Evolutionary conservation across 179 eudicot genomes (phyloP), one percentile per base, ranked within the genome.

Genomic region (Beta corolliflora): DNA sequence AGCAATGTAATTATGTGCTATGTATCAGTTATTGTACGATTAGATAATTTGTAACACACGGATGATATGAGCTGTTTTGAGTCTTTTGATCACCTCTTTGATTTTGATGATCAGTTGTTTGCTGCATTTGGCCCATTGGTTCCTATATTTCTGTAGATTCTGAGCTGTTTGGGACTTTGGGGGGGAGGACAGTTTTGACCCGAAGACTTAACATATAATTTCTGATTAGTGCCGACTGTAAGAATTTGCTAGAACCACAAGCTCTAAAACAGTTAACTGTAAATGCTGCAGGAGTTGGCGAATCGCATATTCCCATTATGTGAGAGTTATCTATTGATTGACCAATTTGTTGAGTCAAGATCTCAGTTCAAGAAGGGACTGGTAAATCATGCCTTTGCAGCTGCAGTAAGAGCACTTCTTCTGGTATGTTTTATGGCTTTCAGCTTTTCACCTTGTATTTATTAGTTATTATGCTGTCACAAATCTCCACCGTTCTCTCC

Each of bases 321-420:
- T 79, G 94, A 94, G 89, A 94, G 97, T 83, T 95, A 88, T 87
- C 68, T 92, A 81, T 85, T 92, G 80, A 90, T 95, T 75, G 89
- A 90, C 71, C 95, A 90, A 75, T 95, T 94, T 85, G 97, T 95
- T 69, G 99, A 95, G 89, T 91, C 97, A 77, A 88, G 94, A 86
- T 94, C 98, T 25, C 95, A 89, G 85, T 92, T 93, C 89, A 95
- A 95, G 90, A 90, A 88, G 82, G 99, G 99, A 72, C 83, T 95
- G 75, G 99, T 95, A 66, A 95, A 95, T 88, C 99, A 95, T 83
- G 98, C 99, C 75, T 95, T 95, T 90, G 92, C 99, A 65, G 93
- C 99, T 83, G 99, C 99, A 77, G 84, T 95, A 13, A 90, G 99
- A 79, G 88, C 93, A 60, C 90, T 92, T 60, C 97, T 95, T 81